Percentiles rank a stretch among this genome's conserved stretches.
These are phyloP conservation scores for Penicillium sp. DNA, from an alignment of 2,329 filamentous ascomycete genomes.

Conservation along the genomic window DNA sequence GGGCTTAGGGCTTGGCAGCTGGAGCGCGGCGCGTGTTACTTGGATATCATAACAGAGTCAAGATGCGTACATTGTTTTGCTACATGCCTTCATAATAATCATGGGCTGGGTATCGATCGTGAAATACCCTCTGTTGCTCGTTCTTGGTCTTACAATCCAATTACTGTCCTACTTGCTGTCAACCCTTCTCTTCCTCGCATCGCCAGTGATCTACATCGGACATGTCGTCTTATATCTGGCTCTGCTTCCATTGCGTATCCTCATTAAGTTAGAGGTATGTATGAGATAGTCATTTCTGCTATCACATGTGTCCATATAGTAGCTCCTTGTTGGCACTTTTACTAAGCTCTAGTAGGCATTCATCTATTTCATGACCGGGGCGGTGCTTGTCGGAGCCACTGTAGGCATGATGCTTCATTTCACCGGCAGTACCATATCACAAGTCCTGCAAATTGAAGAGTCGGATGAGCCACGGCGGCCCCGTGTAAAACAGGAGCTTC, in stretches of 20 bases:
- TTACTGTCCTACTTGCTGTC: constrained; percentile 16
- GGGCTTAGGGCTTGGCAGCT: constrained; percentile 19
- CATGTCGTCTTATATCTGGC: constrained; percentile 35
- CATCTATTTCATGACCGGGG: constrained; percentile 36
- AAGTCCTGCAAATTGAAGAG: constrained; percentile 33
- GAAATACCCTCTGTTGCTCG: not conserved
- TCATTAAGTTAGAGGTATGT: constrained; percentile 50
- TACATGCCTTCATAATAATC: not conserved
- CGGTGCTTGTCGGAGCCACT: constrained; percentile 57
- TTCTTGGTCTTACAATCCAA: constrained; percentile 8
- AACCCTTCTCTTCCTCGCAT: constrained; percentile 35
- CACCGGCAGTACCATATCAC: constrained; percentile 48
- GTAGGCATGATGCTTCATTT: constrained; percentile 54
- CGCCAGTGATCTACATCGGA: constrained; percentile 44
- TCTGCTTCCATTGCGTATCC: constrained; percentile 43
- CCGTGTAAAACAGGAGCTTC: constrained; percentile 2
- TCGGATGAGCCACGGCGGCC: constrained; percentile 9
- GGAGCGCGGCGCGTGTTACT: constrained; percentile 2
- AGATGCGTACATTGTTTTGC: not conserved
- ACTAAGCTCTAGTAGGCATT: constrained; percentile 11
- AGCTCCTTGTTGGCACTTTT: not conserved
- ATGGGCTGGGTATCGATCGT: not conserved
- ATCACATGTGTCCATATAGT: not conserved
- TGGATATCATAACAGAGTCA: constrained; percentile 4
- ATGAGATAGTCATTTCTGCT: not conserved